Evolutionary conservation across 2,329 filamentous ascomycete genomes (phyloP).

Genomic region (Metarhizium robertsii): DNA sequence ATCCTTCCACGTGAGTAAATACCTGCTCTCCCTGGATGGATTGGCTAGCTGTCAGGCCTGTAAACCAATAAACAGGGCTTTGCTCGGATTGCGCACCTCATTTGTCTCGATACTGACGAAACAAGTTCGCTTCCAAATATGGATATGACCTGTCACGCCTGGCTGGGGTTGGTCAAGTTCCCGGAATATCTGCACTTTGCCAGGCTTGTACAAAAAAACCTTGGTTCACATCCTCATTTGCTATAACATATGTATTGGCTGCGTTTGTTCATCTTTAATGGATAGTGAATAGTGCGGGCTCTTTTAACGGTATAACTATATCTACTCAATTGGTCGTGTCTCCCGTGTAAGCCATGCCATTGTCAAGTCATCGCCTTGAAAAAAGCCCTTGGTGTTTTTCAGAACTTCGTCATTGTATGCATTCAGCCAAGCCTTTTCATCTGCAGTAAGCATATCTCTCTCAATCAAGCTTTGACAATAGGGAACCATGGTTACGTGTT

Average conservation of each 20-base stretch:
- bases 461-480: constrained; percentile 88
- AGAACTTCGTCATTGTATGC: constrained; percentile 73
- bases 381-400: constrained; percentile 70
- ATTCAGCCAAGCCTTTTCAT: constrained; percentile 81
- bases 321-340: constrained; percentile 50
- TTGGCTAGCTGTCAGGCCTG: not conserved
- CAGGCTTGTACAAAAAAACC: constrained; percentile 46
- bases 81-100: not conserved
- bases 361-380: constrained; percentile 63
- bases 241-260: constrained; percentile 62
- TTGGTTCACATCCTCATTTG: constrained; percentile 60
- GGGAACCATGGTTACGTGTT: constrained; percentile 95
- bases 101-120: not conserved
- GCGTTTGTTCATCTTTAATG: constrained; percentile 35
- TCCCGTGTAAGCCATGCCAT: constrained; percentile 79
- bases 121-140: constrained; percentile 30
- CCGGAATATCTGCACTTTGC: constrained; percentile 29
- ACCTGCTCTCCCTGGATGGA: constrained; percentile 9
- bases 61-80: not conserved
- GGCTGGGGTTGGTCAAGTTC: constrained; percentile 25
- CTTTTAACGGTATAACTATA: not conserved
- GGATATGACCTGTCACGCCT: constrained; percentile 31
- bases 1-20: constrained; percentile 49
- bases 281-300: not conserved
- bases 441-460: constrained; percentile 55